A percentile compares a stretch with the other conserved stretches of the same genome.
Evolutionary conservation across 192 early-diverging fungal genomes (phyloP).

Genomic region (Spinellus fusiger): DNA sequence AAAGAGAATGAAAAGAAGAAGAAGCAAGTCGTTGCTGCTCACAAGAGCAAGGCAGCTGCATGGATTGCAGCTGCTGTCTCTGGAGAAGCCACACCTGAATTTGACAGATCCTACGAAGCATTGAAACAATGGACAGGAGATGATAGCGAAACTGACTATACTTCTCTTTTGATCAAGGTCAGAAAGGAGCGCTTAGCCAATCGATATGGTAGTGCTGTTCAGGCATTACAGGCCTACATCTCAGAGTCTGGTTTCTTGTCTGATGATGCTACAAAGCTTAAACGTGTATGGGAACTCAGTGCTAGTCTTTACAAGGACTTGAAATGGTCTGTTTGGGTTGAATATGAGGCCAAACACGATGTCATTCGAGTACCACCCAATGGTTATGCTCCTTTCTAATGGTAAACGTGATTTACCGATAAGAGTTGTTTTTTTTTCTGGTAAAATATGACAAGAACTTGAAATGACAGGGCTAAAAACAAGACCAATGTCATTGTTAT

Average conservation of each 20-base stretch:
- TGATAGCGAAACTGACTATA: conserved; percentile 46
- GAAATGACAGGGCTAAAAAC: too few species aligned
- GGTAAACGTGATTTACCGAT: too few species aligned
- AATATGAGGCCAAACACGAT: conserved; percentile 55
- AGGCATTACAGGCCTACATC: conserved; percentile 68
- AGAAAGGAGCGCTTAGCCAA: conserved; percentile 49
- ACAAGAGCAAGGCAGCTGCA: conserved; percentile 51
- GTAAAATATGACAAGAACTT: too few species aligned
- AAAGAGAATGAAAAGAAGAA: conserved; percentile 75
- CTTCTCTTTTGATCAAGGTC: conserved; percentile 50
- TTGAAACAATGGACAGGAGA: conserved; percentile 57
- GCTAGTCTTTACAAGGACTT: conserved; percentile 54
- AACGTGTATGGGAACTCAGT: conserved; percentile 44
- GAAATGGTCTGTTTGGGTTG: conserved; percentile 66
- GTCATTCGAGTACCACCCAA: conserved; percentile 43
- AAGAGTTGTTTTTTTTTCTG: background rate
- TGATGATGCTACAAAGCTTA: conserved; percentile 49
- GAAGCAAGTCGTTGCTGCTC: conserved; percentile 55
- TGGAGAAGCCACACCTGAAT: conserved; percentile 28
- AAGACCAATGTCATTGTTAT: too few species aligned
- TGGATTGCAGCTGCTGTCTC: conserved; percentile 37
- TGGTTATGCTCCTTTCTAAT: conserved; percentile 43
- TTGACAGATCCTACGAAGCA: conserved; percentile 53
- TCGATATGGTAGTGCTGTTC: conserved; percentile 62
- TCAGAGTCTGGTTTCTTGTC: conserved; percentile 42